A percentile compares a stretch with the other conserved stretches of the same genome.
phyloP scores from a whole-genome alignment of 2,329 filamentous ascomycete species.

The Aspergillus fumigatus region DNA sequence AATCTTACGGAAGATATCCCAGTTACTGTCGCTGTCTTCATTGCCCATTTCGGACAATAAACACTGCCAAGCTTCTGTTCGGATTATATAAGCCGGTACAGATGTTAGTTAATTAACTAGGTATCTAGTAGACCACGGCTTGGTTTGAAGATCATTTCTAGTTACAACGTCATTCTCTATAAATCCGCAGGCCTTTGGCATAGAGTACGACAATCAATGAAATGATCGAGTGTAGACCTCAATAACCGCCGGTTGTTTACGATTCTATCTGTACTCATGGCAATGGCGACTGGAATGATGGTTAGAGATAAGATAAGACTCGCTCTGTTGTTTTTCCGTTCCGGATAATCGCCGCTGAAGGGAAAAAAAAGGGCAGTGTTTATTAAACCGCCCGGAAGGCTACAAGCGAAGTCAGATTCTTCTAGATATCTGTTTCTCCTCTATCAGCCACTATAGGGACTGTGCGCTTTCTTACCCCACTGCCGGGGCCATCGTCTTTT shows the following conservation, averaged over 20 bases:
- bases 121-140: not conserved
- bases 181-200: not conserved
- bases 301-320: constrained; percentile 25
- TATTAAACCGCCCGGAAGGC: not conserved
- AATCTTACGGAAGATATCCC: not conserved
- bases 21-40: not conserved
- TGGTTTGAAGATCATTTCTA: not conserved
- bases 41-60: not conserved
- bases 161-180: not conserved
- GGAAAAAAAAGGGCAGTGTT: constrained; percentile 21
- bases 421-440: not conserved
- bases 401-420: not conserved
- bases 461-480: constrained; percentile 21
- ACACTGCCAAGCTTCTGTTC: constrained; percentile 6
- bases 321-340: constrained; percentile 20
- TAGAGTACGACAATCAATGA: no score
- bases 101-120: not conserved
- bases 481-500: constrained; percentile 22
- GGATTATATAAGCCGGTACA: constrained; percentile 2
- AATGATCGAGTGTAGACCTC: no score
- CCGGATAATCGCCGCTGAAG: constrained; percentile 17
- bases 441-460: constrained; percentile 28
- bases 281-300: not conserved
- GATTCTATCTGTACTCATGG: not conserved
- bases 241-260: not conserved